Percentiles rank a stretch among this genome's conserved stretches.
These are phyloP conservation scores for Boletellus ananas DNA, from an alignment of 768 basidiomycete species.

Conservation along the genomic window DNA sequence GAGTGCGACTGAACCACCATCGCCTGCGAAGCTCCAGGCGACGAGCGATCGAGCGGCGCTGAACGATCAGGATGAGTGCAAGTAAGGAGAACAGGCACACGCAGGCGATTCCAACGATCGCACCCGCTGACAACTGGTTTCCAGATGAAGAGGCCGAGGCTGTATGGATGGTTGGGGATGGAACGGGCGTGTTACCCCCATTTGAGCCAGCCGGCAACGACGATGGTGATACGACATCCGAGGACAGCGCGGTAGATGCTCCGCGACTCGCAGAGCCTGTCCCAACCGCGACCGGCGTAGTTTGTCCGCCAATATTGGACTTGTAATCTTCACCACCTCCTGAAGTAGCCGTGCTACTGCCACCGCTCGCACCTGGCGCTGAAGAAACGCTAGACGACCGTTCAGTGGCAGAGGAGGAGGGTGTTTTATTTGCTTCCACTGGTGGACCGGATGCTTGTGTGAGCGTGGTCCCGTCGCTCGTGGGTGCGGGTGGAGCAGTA, in stretches of 20 bases:
- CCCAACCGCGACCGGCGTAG: neutral
- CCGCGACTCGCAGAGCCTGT: neutral
- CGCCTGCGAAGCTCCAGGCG: conserved; percentile 40
- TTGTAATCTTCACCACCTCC: neutral
- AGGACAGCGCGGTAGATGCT: neutral
- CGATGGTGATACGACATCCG: neutral
- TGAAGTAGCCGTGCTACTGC: neutral
- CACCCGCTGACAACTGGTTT: conserved; percentile 39
- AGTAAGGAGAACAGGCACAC: conserved; percentile 31
- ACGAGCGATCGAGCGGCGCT: conserved; percentile 42
- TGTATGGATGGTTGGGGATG: conserved; percentile 12
- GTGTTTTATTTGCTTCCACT: neutral
- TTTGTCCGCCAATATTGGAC: neutral
- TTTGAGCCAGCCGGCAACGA: conserved; percentile 10
- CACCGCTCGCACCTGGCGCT: neutral
- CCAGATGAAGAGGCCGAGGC: conserved; percentile 12
- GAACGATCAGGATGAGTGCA: conserved; percentile 37
- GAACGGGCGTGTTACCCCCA: conserved; percentile 9
- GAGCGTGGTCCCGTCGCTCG: neutral
- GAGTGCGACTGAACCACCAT: conserved; percentile 43
- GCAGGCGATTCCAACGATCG: conserved; percentile 45
- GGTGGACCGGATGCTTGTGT: neutral
- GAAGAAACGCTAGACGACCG: neutral
- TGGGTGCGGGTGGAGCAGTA: neutral
- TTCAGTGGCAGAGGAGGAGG: neutral